Evolutionary conservation across 331 rosid genomes (phyloP).

Genomic region (Malus hybrid): DNA sequence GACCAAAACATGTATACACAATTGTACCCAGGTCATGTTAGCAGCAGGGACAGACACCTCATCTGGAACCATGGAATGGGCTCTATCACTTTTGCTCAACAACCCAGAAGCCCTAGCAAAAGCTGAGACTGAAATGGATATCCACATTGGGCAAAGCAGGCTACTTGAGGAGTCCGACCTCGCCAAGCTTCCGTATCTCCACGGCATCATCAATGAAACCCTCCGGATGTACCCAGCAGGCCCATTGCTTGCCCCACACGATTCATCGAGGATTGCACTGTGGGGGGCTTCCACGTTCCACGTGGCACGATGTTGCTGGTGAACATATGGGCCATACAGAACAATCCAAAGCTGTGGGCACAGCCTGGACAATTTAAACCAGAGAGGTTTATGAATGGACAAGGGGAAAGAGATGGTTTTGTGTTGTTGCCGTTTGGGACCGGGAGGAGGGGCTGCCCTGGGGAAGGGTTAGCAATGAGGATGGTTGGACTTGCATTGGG

Average conservation of each 20-base stretch:
- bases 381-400: conserved; percentile 9
- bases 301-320: conserved; percentile 29
- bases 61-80: conserved; percentile 31
- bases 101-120: conserved; percentile 16
- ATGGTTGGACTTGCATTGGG: conserved; percentile 27
- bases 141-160: neutral
- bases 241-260: conserved; percentile 21
- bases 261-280: conserved; percentile 18
- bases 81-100: conserved; percentile 20
- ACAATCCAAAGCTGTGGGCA: conserved; percentile 16
- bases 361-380: conserved; percentile 21
- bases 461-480: conserved; percentile 19
- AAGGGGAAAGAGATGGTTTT: conserved; percentile 3
- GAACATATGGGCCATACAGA: conserved; percentile 27
- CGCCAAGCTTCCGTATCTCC: conserved; percentile 12
- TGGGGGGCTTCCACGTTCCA: conserved; percentile 21
- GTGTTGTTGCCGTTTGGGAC: conserved; percentile 27
- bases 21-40: conserved; percentile 5
- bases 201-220: conserved; percentile 21
- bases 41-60: conserved; percentile 32
- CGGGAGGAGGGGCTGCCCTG: conserved; percentile 38
- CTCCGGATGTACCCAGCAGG: conserved; percentile 19
- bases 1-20: no score
- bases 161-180: conserved; percentile 25
- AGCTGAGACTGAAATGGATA: conserved; percentile 4